Evolutionary conservation across 495 filamentous ascomycete genomes (phyloP).

Genomic region (Aspergillus haitiensis): DNA sequence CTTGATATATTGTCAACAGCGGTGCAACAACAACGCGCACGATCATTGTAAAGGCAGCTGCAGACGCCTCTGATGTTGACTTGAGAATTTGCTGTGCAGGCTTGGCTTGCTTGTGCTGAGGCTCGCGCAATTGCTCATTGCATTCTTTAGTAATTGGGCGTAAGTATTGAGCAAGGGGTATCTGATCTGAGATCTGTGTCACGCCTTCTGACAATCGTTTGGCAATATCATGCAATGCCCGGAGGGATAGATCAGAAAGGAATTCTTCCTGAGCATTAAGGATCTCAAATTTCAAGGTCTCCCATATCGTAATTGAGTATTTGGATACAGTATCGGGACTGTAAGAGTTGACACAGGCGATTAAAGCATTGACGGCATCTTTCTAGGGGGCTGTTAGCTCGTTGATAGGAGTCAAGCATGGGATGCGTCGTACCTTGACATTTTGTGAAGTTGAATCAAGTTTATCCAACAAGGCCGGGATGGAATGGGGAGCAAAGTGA

Average conservation of each 20-base stretch:
- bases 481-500: constrained; percentile 67
- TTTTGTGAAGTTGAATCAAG: constrained; percentile 72
- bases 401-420: background rate
- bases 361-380: constrained; percentile 68
- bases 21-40: constrained; percentile 58
- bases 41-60: constrained; percentile 54
- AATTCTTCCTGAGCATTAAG: constrained; percentile 73
- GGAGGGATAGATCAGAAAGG: constrained; percentile 60
- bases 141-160: constrained; percentile 67
- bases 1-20: constrained; percentile 63
- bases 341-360: constrained; percentile 61
- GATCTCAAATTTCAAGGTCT: constrained; percentile 74
- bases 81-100: constrained; percentile 64
- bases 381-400: constrained; percentile 49
- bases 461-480: constrained; percentile 72
- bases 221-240: constrained; percentile 55
- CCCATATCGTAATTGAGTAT: constrained; percentile 72
- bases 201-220: constrained; percentile 56
- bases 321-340: constrained; percentile 61
- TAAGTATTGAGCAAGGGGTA: constrained; percentile 61
- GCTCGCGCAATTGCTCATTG: constrained; percentile 69
- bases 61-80: constrained; percentile 55
- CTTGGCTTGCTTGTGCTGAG: constrained; percentile 75
- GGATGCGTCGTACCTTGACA: constrained; percentile 57
- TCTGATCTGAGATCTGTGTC: constrained; percentile 45